Conservation (phyloP, 2,329 filamentous ascomycete species). For the Mariannaea elegans region DNA sequence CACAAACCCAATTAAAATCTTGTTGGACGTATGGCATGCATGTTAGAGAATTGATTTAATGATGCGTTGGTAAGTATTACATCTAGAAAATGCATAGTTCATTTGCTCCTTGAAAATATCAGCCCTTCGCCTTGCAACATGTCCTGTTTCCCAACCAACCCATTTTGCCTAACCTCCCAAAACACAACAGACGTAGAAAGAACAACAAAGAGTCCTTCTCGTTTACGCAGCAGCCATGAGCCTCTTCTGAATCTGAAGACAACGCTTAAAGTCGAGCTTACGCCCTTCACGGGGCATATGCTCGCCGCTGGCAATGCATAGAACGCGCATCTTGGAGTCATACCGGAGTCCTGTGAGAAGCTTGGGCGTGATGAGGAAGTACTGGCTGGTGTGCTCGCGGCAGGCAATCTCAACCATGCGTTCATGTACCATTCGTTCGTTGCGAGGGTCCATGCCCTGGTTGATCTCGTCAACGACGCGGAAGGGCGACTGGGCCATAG, state of each 20-base stretch:
- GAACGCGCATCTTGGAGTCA: constrained; percentile 88
- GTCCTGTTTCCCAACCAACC: not conserved
- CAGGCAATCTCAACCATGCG: constrained; percentile 99
- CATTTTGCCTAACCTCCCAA: too few relatives aligned
- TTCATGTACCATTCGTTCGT: constrained; percentile 97
- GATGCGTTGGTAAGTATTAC: not conserved
- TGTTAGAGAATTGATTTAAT: too few relatives aligned
- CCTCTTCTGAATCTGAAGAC: constrained; percentile 54
- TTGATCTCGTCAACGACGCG: constrained; percentile 99
- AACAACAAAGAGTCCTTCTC: not conserved
- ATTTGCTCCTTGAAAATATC: not conserved
- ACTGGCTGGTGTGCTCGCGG: constrained; percentile 79
- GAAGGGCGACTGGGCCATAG: constrained; percentile 92
- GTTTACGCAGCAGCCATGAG: constrained; percentile 46
- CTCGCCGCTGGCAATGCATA: constrained; percentile 93
- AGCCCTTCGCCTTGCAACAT: not conserved
- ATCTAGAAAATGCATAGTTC: not conserved
- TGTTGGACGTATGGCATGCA: too few relatives aligned
- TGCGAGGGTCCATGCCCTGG: constrained; percentile 98
- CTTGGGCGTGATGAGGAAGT: constrained; percentile 98
- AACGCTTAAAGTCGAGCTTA: constrained; percentile 59
- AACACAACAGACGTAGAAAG: not conserved
- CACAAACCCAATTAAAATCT: too few relatives aligned
- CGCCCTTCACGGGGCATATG: constrained; percentile 65
- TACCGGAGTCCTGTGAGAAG: constrained; percentile 86